A percentile compares a stretch with the other conserved stretches of the same genome.
These are phyloP conservation scores for Candida krabiensis DNA, from an alignment of 805 yeast species.

Conservation along the genomic window DNA sequence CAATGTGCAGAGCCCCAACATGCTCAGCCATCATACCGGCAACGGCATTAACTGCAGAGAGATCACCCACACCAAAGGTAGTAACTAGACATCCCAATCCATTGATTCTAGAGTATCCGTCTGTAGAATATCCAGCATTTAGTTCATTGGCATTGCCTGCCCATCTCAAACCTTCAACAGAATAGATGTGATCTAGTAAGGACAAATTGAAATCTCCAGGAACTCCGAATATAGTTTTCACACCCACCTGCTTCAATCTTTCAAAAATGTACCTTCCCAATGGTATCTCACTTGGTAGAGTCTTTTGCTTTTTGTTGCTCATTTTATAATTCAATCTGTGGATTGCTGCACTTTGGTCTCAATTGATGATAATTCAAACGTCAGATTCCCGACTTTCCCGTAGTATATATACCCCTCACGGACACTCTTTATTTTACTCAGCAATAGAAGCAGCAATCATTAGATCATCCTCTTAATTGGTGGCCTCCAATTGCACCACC, in stretches of 20 bases:
- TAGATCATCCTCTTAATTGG: too few relatives aligned
- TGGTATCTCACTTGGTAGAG: conserved; percentile 41
- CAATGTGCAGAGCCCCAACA: conserved; percentile 80
- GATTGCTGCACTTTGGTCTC: too few relatives aligned
- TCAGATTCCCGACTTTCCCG: too few relatives aligned
- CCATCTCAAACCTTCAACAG: conserved; percentile 78
- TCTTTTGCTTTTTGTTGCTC: conserved; percentile 13
- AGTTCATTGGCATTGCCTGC: conserved; percentile 89
- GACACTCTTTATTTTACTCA: too few relatives aligned
- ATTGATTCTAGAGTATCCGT: conserved; percentile 83
- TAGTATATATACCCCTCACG: too few relatives aligned
- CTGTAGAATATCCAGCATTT: conserved; percentile 87
- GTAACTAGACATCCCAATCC: conserved; percentile 74
- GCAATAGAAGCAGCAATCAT: too few relatives aligned
- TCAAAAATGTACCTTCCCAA: conserved; percentile 79
- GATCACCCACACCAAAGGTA: conserved; percentile 91
- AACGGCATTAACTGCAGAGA: conserved; percentile 79
- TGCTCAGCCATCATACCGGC: conserved; percentile 91
- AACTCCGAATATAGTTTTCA: conserved; percentile 72
- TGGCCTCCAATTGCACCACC: too few relatives aligned
- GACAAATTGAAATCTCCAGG: conserved; percentile 83
- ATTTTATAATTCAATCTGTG: too few relatives aligned
- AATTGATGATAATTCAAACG: too few relatives aligned
- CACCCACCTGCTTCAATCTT: conserved; percentile 70
- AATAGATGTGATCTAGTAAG: conserved; percentile 69